Evolutionary conservation across 2,329 filamentous ascomycete genomes (phyloP), one percentile per base, ranked within the genome.

Genomic region (Sclerotinia nivalis): DNA sequence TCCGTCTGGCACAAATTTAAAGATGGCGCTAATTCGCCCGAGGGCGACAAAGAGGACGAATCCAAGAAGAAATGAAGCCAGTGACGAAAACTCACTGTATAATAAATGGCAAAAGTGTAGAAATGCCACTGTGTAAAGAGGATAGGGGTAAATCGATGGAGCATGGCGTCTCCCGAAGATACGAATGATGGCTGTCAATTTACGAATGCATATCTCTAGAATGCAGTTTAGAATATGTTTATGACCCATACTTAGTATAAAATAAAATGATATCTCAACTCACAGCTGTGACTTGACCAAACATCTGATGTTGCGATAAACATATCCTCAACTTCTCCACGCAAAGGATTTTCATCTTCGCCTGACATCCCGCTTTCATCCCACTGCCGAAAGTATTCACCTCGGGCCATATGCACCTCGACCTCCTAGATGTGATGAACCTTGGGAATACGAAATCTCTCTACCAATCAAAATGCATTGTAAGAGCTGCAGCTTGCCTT

Each of bases 1-100:
- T 93, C 90, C 55, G 89, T 96, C 73, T 98, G 95, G 95, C 93
- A 97, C 79, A 93, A 89, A 74, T 81, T 98, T 69, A 97, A 91
- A n/a, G 92, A 93, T 76, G 88, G 52, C 37, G 37, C 37, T 37
- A 56, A 55, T 31, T 59, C 61, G 28, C n/a, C 50, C 28, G 60
- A 64, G 34, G 60, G 72, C 13, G 54, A 65, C 20, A 70, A 71
- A 25, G 43, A 69, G 7, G 69, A 72, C 22, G 69, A 72, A 9
- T 60, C 70, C 1, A 68, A 69, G 55, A 70, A 70, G 40, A 61
- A 69, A 55, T 55, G 59, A 65, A 56, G 8, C 31, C n/a, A 45
- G 45, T 52, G 50, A 69, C 28, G 40, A 50, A 49, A 50, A 20
- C 43, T 28, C 40, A 37, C 61, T 69, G 68, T 69, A 67, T 25